Evolutionary conservation across 2,329 filamentous ascomycete species (phyloP).

Genomic region (Colletotrichum gloeosporioides): DNA sequence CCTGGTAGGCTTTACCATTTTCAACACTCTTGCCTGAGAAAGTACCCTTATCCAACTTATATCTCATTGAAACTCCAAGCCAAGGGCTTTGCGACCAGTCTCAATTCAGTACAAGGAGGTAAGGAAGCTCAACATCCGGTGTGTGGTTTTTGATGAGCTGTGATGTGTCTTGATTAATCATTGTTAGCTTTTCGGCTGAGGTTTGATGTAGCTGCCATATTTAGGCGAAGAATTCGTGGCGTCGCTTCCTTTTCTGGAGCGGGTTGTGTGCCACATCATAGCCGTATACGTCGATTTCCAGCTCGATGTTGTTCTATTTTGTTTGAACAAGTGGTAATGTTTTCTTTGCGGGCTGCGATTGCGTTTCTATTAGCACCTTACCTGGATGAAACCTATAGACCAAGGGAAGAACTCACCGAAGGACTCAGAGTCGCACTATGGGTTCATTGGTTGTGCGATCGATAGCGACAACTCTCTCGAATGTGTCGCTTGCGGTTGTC

Average conservation of each 20-base stretch:
- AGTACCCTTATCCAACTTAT: neutral
- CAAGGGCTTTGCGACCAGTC: neutral
- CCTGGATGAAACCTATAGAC: fast-evolving
- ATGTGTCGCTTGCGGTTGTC: neutral
- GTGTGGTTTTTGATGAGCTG: neutral
- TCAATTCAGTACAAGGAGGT: neutral
- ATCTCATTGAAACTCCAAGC: neutral
- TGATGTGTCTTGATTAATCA: neutral
- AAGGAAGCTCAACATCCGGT: neutral
- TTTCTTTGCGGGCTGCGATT: neutral
- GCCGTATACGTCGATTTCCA: neutral
- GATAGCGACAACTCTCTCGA: neutral
- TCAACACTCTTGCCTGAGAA: neutral
- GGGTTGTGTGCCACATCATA: neutral
- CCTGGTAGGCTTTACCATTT: neutral
- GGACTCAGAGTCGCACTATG: neutral
- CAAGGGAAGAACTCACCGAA: neutral
- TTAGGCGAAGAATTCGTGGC: fast-evolving
- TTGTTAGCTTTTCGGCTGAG: neutral
- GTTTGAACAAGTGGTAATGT: neutral
- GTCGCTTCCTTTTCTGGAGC: neutral
- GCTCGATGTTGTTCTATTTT: neutral
- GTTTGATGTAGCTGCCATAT: neutral
- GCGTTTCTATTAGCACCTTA: neutral
- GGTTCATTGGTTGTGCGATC: neutral